Evolutionary conservation across 1,139 yeast genomes (phyloP).

Genomic region (Candida anutae): DNA sequence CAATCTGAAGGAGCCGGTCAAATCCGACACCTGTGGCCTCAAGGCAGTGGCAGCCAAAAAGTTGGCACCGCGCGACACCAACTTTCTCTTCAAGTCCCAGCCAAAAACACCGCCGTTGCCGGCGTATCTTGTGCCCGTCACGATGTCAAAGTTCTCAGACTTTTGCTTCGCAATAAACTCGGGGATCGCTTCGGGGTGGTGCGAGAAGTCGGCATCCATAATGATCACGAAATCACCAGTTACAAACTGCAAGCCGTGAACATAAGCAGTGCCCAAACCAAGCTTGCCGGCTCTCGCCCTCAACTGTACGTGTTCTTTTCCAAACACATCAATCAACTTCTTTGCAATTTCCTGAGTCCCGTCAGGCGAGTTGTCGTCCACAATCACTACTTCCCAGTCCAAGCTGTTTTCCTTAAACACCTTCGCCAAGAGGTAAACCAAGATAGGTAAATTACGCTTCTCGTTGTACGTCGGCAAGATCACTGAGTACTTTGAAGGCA

Average conservation of each 20-base stretch:
- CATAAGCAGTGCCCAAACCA: slow-evolving; percentile 78
- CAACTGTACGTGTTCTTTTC: slow-evolving; percentile 55
- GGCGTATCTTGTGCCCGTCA: slow-evolving; percentile 79
- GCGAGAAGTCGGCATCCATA: slow-evolving; percentile 85
- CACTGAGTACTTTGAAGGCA: slow-evolving; percentile 72
- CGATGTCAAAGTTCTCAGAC: slow-evolving; percentile 60
- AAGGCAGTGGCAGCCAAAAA: slow-evolving; percentile 66
- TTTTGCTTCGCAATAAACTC: slow-evolving; percentile 65
- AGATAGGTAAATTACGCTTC: slow-evolving; percentile 61
- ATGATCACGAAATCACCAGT: slow-evolving; percentile 72
- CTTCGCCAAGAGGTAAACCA: slow-evolving; percentile 62
- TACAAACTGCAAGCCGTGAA: slow-evolving; percentile 67
- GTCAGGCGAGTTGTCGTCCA: slow-evolving; percentile 78
- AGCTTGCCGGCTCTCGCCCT: slow-evolving; percentile 74
- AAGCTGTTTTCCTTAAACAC: slow-evolving; percentile 55
- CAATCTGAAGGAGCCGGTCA: slow-evolving; percentile 73
- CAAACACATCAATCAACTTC: slow-evolving; percentile 56
- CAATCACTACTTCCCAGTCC: slow-evolving; percentile 74
- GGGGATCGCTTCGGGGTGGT: slow-evolving; percentile 76
- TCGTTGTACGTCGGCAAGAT: slow-evolving; percentile 79
- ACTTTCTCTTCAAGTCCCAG: slow-evolving; percentile 77
- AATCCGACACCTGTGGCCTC: slow-evolving; percentile 68
- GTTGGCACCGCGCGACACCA: slow-evolving; percentile 77
- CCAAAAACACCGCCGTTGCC: slow-evolving; percentile 83
- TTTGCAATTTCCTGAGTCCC: slow-evolving; percentile 73